phyloP scores from a whole-genome alignment of 108 stramenopile species.

The Pseudonitzschia delicatissima region DNA sequence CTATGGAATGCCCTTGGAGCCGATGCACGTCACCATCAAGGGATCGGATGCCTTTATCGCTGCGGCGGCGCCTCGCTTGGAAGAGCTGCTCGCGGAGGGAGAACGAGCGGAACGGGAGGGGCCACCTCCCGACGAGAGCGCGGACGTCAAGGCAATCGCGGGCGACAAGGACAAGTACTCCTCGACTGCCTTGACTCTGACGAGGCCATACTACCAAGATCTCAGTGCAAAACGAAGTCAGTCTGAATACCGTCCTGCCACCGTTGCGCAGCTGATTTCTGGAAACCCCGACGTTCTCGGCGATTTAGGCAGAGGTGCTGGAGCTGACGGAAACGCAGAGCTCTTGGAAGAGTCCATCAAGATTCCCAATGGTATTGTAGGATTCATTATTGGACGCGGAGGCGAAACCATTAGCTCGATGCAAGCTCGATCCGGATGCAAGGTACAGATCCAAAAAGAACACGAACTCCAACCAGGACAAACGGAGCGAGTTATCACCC shows the following conservation, averaged over 20 bases:
- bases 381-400: constrained; percentile 70
- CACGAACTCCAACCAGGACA: constrained; percentile 82
- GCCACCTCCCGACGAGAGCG: constrained; percentile 29
- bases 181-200: constrained; percentile 19
- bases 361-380: constrained; percentile 73
- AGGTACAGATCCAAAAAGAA: constrained; percentile 90
- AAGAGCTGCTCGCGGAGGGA: constrained; percentile 56
- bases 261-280: constrained; percentile 75
- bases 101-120: constrained; percentile 60
- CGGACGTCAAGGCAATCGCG: neutral
- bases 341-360: constrained; percentile 75
- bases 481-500: constrained; percentile 74
- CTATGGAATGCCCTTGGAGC: constrained; percentile 57
- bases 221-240: neutral
- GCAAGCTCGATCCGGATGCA: constrained; percentile 72
- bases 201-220: constrained; percentile 9
- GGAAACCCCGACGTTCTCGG: constrained; percentile 32
- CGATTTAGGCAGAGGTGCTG: constrained; percentile 15
- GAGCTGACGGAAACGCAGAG: constrained; percentile 29
- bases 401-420: constrained; percentile 69
- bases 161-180: constrained; percentile 10
- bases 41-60: constrained; percentile 47
- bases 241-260: constrained; percentile 59
- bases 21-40: constrained; percentile 68
- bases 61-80: constrained; percentile 50